Conservation (phyloP, 2,329 filamentous ascomycete species). For the Penicillium brevicompactum region DNA sequence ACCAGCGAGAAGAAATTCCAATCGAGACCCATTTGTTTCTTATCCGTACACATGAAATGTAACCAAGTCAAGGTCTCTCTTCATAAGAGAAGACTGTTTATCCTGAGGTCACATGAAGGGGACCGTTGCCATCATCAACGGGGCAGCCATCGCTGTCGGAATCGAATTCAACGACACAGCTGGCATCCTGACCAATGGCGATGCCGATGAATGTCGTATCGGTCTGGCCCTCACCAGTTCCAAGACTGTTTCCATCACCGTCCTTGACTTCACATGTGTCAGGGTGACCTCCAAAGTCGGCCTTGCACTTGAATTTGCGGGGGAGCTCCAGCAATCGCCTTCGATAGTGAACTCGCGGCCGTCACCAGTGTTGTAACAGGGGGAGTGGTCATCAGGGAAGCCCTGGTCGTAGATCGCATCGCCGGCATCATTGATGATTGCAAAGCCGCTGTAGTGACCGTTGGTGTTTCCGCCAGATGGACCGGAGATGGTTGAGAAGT, state of each 20-base stretch:
- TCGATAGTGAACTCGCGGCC: slow-evolving; percentile 19
- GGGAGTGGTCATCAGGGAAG: slow-evolving; percentile 12
- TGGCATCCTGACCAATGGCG: slow-evolving; percentile 14
- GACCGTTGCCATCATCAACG: slow-evolving; percentile 17
- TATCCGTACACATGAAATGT: not conserved
- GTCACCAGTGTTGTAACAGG: slow-evolving; percentile 16
- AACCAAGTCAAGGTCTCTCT: not conserved
- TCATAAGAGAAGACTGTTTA: not conserved
- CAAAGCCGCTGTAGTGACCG: slow-evolving; percentile 15
- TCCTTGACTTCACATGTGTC: slow-evolving; percentile 17
- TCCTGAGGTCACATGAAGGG: slow-evolving; percentile 15
- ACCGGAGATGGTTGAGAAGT: slow-evolving; percentile 17
- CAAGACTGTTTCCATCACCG: slow-evolving; percentile 12
- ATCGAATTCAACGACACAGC: slow-evolving; percentile 18
- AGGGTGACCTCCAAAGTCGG: slow-evolving; percentile 16
- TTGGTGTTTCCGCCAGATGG: slow-evolving; percentile 13
- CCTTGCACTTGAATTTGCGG: slow-evolving; percentile 15
- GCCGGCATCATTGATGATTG: slow-evolving; percentile 14
- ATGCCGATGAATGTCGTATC: slow-evolving; percentile 18
- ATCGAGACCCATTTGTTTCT: not conserved
- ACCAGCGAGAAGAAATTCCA: no score
- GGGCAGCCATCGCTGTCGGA: slow-evolving; percentile 16
- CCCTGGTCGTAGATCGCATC: slow-evolving; percentile 16
- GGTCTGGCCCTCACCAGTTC: slow-evolving; percentile 8
- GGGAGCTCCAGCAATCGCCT: slow-evolving; percentile 16